phyloP scores from a whole-genome alignment of 345 rosid genomes.

The Rhodamnia rubescens region DNA sequence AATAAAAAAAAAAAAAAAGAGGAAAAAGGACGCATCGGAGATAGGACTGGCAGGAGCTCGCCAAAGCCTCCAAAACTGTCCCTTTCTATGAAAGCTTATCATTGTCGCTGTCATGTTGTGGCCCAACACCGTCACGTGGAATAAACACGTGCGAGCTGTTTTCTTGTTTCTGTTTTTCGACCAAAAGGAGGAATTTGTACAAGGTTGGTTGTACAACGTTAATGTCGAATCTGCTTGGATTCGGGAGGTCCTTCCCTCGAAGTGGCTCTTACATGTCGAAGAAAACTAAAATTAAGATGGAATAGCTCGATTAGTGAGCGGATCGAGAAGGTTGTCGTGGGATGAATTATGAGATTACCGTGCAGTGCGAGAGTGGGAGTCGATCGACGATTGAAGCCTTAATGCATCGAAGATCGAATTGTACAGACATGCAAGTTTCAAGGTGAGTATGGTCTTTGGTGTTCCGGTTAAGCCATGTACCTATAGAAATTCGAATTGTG shows the following conservation, averaged over 20 bases:
- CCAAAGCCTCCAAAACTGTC: not conserved
- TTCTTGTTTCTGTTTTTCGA: not conserved
- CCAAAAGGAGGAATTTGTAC: not conserved
- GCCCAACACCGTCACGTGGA: not conserved
- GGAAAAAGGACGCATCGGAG: not conserved
- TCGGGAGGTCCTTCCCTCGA: not conserved
- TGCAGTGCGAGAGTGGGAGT: rapidly evolving
- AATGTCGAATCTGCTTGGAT: not conserved
- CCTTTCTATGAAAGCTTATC: not conserved
- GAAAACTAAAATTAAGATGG: not conserved
- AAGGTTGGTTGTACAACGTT: rapidly evolving
- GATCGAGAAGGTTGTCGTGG: rapidly evolving
- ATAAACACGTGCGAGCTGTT: not conserved
- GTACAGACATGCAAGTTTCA: rapidly evolving
- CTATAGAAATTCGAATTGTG: too few relatives aligned
- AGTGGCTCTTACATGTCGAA: too few relatives aligned
- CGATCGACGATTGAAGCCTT: not conserved
- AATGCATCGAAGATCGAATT: not conserved
- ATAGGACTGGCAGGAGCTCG: not conserved
- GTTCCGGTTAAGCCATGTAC: not conserved
- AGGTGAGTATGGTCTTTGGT: rapidly evolving
- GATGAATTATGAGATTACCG: rapidly evolving
- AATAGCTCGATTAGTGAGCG: not conserved
- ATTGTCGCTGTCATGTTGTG: not conserved
- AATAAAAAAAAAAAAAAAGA: too few relatives aligned